Percentiles rank a stretch among this genome's conserved stretches.
Evolutionary conservation across 345 rosid genomes (phyloP).

Genomic region (Aquilaria yunnanensis): DNA sequence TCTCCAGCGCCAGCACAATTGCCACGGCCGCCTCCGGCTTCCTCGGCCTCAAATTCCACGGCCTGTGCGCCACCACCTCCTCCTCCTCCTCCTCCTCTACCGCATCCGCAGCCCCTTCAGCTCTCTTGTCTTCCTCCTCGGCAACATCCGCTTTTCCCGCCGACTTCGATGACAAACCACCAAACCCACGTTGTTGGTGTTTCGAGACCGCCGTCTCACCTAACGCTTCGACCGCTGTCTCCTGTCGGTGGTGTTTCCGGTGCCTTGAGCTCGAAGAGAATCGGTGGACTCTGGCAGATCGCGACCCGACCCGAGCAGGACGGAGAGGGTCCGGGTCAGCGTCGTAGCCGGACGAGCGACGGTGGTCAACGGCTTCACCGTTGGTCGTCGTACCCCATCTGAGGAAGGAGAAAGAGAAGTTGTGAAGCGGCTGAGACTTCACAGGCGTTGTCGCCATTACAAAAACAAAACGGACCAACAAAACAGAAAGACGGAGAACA

Average conservation of each 20-base stretch:
- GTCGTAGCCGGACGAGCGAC: constrained; percentile 23
- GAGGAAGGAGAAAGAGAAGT: constrained; percentile 51
- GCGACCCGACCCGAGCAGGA: constrained; percentile 49
- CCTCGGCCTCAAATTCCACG: constrained; percentile 87
- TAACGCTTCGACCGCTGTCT: neutral
- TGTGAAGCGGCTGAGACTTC: constrained; percentile 70
- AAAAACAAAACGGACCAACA: neutral
- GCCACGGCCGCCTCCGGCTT: constrained; percentile 14
- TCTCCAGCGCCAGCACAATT: constrained; percentile 13
- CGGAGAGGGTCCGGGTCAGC: constrained; percentile 25
- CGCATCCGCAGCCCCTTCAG: constrained; percentile 14
- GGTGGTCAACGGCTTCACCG: constrained; percentile 14
- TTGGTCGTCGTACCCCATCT: constrained; percentile 38
- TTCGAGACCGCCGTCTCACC: constrained; percentile 4
- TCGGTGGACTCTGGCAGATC: constrained; percentile 51
- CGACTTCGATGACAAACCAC: constrained; percentile 5
- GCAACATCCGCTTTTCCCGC: constrained; percentile 14
- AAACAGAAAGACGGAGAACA: too few species aligned
- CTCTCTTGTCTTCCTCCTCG: constrained; percentile 11
- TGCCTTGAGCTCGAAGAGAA: constrained; percentile 34
- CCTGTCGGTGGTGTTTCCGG: constrained; percentile 3
- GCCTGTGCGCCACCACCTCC: constrained; percentile 40
- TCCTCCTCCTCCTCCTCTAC: constrained; percentile 28
- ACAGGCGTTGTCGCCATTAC: constrained; percentile 55
- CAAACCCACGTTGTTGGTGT: constrained; percentile 1